Conservation (phyloP, 2,329 filamentous ascomycete species). For the Aspergillus fumigatiaffinis region DNA sequence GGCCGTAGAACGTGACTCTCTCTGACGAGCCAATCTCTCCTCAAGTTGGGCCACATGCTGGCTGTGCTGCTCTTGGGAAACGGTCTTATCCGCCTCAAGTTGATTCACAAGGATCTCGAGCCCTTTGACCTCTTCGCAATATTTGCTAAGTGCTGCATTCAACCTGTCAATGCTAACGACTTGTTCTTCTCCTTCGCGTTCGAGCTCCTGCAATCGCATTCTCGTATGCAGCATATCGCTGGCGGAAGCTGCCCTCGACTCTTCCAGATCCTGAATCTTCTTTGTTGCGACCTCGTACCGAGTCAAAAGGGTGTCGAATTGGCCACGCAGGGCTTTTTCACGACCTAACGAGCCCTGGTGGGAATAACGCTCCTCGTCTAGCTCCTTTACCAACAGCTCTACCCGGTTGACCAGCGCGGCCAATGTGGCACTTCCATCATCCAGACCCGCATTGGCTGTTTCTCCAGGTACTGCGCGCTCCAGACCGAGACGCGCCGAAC, state of each 20-base stretch:
- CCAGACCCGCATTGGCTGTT: constrained; percentile 33
- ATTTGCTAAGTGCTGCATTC: constrained; percentile 41
- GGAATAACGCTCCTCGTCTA: constrained; percentile 30
- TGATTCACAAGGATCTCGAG: constrained; percentile 41
- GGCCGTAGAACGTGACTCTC: constrained; percentile 29
- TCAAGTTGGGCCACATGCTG: constrained; percentile 33
- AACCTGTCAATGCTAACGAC: constrained; percentile 40
- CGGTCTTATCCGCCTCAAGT: constrained; percentile 38
- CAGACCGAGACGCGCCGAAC: constrained; percentile 41
- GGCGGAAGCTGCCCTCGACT: constrained; percentile 39
- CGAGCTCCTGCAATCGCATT: constrained; percentile 41
- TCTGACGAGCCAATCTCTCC: constrained; percentile 30
- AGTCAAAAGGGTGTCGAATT: constrained; percentile 42
- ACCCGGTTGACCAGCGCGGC: constrained; percentile 39
- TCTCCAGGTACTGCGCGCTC: constrained; percentile 44
- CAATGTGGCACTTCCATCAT: constrained; percentile 38
- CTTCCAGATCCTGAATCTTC: constrained; percentile 37
- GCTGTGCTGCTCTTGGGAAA: constrained; percentile 23
- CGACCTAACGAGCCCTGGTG: constrained; percentile 33
- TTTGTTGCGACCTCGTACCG: constrained; percentile 35
- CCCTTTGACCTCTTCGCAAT: constrained; percentile 40
- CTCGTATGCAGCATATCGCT: constrained; percentile 44
- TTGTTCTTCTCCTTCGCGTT: constrained; percentile 39
- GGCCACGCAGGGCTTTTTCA: constrained; percentile 39
- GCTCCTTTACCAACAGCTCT: constrained; percentile 29